Conservation (phyloP, 164 flowering plant genomes). For the Stephania cephalantha region DNA sequence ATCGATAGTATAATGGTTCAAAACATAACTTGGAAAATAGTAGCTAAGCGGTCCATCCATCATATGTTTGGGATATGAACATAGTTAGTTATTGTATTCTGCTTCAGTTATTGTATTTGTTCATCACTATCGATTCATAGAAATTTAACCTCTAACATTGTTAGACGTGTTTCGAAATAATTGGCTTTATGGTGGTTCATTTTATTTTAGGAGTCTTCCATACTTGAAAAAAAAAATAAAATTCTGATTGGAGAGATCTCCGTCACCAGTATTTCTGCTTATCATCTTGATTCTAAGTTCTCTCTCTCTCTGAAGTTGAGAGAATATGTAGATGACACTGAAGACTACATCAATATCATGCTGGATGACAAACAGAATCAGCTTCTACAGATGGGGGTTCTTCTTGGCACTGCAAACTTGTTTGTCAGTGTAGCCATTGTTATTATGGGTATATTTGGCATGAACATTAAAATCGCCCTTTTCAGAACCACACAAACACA, state of each 20-base stretch:
- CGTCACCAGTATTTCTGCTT: neutral
- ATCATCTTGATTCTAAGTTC: neutral
- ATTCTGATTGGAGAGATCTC: neutral
- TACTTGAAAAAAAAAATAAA: neutral
- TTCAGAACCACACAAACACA: slow-evolving; percentile 13
- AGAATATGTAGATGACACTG: slow-evolving; percentile 44
- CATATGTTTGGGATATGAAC: neutral
- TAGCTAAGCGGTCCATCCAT: neutral
- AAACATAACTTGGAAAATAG: neutral
- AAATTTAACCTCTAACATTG: neutral
- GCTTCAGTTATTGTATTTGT: neutral
- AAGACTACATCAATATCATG: slow-evolving; percentile 45
- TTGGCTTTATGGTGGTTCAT: neutral
- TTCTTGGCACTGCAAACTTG: slow-evolving; percentile 33
- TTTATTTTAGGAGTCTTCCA: neutral
- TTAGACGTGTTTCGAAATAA: neutral
- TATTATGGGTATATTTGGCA: slow-evolving; percentile 33
- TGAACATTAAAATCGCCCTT: slow-evolving; percentile 30
- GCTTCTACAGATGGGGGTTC: slow-evolving; percentile 45
- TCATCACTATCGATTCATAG: neutral
- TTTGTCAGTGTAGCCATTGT: slow-evolving; percentile 30
- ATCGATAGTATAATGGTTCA: neutral
- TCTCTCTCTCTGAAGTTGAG: slow-evolving; percentile 25
- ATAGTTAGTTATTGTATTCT: neutral
- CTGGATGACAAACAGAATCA: slow-evolving; percentile 49